Base-by-base conservation (phyloP, 1,284 basidiomycete genomes). In the Leccinum laetum region DNA sequence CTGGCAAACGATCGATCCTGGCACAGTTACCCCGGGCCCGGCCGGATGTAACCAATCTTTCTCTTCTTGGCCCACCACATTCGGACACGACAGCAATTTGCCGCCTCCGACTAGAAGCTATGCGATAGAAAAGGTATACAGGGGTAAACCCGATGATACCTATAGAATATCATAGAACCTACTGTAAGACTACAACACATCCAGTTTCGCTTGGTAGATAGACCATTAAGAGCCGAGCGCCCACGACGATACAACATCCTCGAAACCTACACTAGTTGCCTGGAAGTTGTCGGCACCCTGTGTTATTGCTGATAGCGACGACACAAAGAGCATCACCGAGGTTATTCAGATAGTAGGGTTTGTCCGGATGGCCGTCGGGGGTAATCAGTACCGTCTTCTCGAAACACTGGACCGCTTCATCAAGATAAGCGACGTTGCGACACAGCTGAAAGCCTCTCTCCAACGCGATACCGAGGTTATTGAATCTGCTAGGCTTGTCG, bases 391-490 rank as follows among this genome's bases (percentile, higher is more conserved):
- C 24, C 14, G 62, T 41, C 41, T 29, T 56, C 0, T 49, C 32
- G 55, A 61, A 53, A 29, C 13, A 46, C 53, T 52, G 13, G 46
- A 67, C 8, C 2, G 53, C 53, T n/a, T 32, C 8, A 5, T 56
- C 53, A 26, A 56, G 53, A 24, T 26, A 1, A 56, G 9, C 1
- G n/a, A 46, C 2, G 4, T 56, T 16, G 26, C n/a, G 26, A 14
- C 5, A 2, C 16, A 56, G 26, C 26, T 56, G 53, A 32, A 56
- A 56, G 26, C 26, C 4, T n/a, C 16, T 56, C 16, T 10, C 35
- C 35, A 69, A 60, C 13, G 58, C 29, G 10, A 58, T n/a, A 24
- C 61, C 60, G 46, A 69, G 62, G 39, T 66, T 69, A 18, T 52
- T 59, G 14, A 60, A 61, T 26, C 62, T 37, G 21, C 2, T 5